Base-by-base conservation (phyloP, 805 yeast genomes). In the Vanderwaltozyma tropicalis region DNA sequence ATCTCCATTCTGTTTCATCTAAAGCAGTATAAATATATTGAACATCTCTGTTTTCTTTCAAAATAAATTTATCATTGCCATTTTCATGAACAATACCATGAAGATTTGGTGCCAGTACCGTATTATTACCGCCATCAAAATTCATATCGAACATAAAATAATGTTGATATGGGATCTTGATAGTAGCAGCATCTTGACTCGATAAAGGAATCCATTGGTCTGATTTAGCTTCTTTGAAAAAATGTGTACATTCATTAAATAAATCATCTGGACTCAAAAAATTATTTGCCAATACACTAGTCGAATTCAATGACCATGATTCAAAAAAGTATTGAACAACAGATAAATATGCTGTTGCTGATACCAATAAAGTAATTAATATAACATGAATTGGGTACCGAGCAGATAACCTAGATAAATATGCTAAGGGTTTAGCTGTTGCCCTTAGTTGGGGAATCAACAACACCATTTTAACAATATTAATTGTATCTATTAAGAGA, bases 381-480 rank as follows among this genome's bases (percentile, higher is more conserved):
- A 88, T 78, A 37, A 86, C 72, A 59, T 88, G 97, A 47, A 89
- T 83, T n/a, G 98, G 98, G 53, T 78, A 72, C 41, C 74, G 72
- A 13, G 95, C 92, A 36, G 89, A 75, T 15, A 70, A 56, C 40
- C 56, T 63, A 9, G 76, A 69, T 25, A 65, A 41, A 41, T 64
- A 66, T 32, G 83, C 80, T 36, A 31, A 19, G 3, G 33, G 33
- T 18, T 14, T 20, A n/a, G 29, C 32, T 3, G 16, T 11, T 18
- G 29, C 18, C 29, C 12, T 28, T 3, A 27, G 11, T 9, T 34
- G 26, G 6, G 32, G 26, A 26, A 17, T 17, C 17, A 26, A 13
- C 13, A 34, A 19, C 8, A 18, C 16, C 30, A 25, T 33, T 30
- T 17, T 17, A 11, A 10, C 7, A 14, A 18, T 7, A n/a, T 11